Evolutionary conservation across 139 green algal genomes (phyloP), one percentile per base, ranked within the genome.

Genomic region (Pseudopediastrum boryanum): DNA sequence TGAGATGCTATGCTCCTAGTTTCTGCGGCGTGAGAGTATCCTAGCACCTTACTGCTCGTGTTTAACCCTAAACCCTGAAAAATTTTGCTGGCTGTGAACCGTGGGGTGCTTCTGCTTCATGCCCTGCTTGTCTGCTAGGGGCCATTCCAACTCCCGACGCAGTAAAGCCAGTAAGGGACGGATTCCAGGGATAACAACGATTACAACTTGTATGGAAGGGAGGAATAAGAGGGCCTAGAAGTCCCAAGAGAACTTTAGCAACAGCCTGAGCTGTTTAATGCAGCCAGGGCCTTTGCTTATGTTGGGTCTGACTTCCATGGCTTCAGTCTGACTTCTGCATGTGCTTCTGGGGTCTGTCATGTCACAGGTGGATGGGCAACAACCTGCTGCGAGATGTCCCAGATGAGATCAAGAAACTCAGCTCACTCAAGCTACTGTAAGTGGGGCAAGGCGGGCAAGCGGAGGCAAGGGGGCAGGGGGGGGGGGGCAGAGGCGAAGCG

Each of bases 301-400:
- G 48, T n/a, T 16, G 48, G 48, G 16, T 72, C n/a, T n/a, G 35
- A 41, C 64, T 56, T 25, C 39, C 36, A 35, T 21, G n/a, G 61
- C 61, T 21, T 71, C 16, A 16, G 63, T 10, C 12, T n/a, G 23
- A 19, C 66, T 29, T 25, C 35, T 51, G 21, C 63, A 12, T 13
- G 16, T 19, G 33, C 63, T 35, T 21, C 63, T 71, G 35, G 38
- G n/a, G n/a, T 13, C 54, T 6, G n/a, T 27, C 10, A 12, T 63
- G 0, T 13, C 44, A 31, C 62, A 81, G 74, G 21, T 81, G 74
- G 74, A 51, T 82, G 50, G 76, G 76, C 50, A 51, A 50, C 76
- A 82, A 82, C 51, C 39, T 82, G 38, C 65, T 82, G 64, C 76
- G 39, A 8, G 41, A n/a, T 2, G 31, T 82, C 6, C 76, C 76